Base-by-base conservation (phyloP, 441 rosid genomes). In the Populus tomentosa region DNA sequence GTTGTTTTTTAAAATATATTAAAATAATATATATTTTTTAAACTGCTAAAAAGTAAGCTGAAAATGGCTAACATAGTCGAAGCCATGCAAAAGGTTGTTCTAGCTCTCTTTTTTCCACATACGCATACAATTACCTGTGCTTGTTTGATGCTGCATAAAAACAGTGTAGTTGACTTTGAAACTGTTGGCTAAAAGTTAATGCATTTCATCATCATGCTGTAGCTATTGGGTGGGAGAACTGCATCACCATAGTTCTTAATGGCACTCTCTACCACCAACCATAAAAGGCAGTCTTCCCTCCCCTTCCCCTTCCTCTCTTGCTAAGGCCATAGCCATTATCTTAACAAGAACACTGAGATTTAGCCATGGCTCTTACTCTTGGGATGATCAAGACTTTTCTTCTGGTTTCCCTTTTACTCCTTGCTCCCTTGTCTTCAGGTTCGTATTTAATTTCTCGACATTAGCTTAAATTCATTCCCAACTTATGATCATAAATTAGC, bases 171-270 rank as follows among this genome's bases (percentile, higher is more conserved):
- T 88, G 90, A 88, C 90, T 81, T 82, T 67, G 26, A 65, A 80
- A 2, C 66, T 70, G 82, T 81, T 81, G 83, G 72, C 36, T 28
- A 67, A 63, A 79, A n/a, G 76, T 56, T 74, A 69, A 75, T 76
- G 89, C 82, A 80, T 71, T 63, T 83, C 82, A 79, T 77, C 79
- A 86, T 83, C 80, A 80, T 83, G 79, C 80, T 77, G 79, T 74
- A 77, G 87, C 30, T 28, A 3, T 77, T 82, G 80, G 82, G 91
- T 88, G 86, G 85, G 77, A 73, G 77, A 85, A 80, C 84, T 75
- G 80, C 67, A 18, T 81, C 82, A 32, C 71, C 63, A 23, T 61
- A 42, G 38, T 9, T 32, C 65, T 71, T 56, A 7, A 28, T 28
- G 30, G 67, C 69, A 46, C 64, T 72, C 67, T 46, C 53, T 33